phyloP scores from a whole-genome alignment of 371 early-diverging fungal genomes.

The Mortierella sp. region DNA sequence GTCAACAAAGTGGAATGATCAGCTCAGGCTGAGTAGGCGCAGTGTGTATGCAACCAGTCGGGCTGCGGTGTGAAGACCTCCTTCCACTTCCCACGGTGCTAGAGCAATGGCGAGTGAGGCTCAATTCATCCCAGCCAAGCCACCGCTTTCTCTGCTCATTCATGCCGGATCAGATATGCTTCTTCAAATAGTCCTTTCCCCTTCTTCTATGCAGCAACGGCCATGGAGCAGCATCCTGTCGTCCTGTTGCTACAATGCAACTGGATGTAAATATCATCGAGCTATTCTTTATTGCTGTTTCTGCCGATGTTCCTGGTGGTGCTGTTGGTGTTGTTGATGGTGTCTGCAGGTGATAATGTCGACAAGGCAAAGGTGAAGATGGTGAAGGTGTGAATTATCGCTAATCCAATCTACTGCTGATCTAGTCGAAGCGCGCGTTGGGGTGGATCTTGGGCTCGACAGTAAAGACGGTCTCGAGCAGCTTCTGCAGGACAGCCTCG shows the following conservation, averaged over 20 bases:
- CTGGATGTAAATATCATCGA: too few relatives aligned
- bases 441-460: conserved; percentile 81
- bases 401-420: conserved; percentile 11
- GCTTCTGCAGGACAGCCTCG: conserved; percentile 76
- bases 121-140: too few relatives aligned
- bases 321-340: neutral
- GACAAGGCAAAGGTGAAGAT: too few relatives aligned
- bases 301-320: too few relatives aligned
- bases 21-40: neutral
- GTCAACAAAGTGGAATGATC: neutral
- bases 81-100: neutral
- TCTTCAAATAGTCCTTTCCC: neutral
- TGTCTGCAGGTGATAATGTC: neutral
- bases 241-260: too few relatives aligned
- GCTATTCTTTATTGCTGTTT: too few relatives aligned
- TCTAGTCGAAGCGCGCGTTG: conserved; percentile 62
- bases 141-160: too few relatives aligned
- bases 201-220: too few relatives aligned
- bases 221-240: too few relatives aligned
- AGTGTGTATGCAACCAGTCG: neutral
- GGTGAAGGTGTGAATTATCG: neutral
- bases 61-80: neutral
- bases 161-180: neutral
- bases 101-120: too few relatives aligned
- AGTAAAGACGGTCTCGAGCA: conserved; percentile 80